Conservation (phyloP, 2,329 filamentous ascomycete species). For the Fusarium graminum region DNA sequence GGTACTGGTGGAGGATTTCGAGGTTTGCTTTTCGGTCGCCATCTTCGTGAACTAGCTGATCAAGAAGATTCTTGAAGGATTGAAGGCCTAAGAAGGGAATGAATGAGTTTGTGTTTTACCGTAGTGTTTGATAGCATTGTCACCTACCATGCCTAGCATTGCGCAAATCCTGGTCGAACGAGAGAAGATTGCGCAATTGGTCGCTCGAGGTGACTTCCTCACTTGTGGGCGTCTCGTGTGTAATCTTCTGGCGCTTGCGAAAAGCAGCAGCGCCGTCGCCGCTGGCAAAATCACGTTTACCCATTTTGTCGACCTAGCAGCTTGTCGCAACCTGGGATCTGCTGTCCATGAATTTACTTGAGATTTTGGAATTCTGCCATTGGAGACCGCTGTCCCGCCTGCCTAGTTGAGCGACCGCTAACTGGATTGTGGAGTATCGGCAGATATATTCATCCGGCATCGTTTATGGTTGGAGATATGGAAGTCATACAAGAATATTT, state of each 20-base stretch:
- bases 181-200: conserved; percentile 76
- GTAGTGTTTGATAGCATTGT: background rate
- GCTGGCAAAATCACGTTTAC: conserved; percentile 59
- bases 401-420: conserved; percentile 31
- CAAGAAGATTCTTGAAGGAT: conserved; percentile 78
- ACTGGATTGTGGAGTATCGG: conserved; percentile 22
- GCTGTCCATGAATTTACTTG: conserved; percentile 43
- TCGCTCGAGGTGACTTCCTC: conserved; percentile 73
- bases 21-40: conserved; percentile 58
- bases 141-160: conserved; percentile 73
- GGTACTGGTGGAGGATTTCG: conserved; percentile 76
- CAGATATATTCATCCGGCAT: conserved; percentile 30
- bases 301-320: conserved; percentile 55
- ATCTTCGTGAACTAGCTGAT: conserved; percentile 69
- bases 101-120: conserved; percentile 6
- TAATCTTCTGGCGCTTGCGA: conserved; percentile 68
- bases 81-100: conserved; percentile 65
- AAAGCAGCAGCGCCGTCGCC: conserved; percentile 58
- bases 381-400: conserved; percentile 50
- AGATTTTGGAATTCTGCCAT: conserved; percentile 56
- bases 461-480: too few species aligned
- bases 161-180: conserved; percentile 77
- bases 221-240: conserved; percentile 68
- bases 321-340: conserved; percentile 39
- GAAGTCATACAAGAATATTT: too few species aligned